These are phyloP conservation scores for Biancaea sappan DNA, from an alignment of 306 rosid species.

Conservation along the genomic window DNA sequence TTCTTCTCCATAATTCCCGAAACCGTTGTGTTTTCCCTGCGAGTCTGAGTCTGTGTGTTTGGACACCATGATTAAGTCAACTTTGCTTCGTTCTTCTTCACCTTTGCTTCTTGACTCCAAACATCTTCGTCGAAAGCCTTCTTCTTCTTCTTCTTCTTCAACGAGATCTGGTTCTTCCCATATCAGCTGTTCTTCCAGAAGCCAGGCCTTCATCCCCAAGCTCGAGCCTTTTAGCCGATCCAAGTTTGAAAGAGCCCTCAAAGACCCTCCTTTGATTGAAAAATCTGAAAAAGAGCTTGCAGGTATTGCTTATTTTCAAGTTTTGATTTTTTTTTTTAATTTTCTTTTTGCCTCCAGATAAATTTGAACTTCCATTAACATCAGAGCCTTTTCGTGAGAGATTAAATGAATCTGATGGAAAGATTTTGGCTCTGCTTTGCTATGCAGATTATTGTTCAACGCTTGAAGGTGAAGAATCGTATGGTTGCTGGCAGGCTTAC, in stretches of 20 bases:
- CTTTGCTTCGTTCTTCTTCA: constrained; percentile 50
- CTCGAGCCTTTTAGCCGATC: constrained; percentile 85
- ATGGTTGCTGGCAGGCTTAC: constrained; percentile 92
- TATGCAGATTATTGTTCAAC: constrained; percentile 75
- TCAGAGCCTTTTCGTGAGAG: neutral
- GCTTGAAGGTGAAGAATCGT: constrained; percentile 85
- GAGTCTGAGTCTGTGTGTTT: too few relatives aligned
- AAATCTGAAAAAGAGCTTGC: constrained; percentile 71
- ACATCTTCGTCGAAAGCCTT: constrained; percentile 30
- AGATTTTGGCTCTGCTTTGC: neutral
- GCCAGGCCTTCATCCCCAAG: constrained; percentile 65
- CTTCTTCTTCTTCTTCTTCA: constrained; percentile 23
- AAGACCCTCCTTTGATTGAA: constrained; percentile 74
- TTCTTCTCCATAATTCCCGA: neutral
- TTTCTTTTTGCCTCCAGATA: too few relatives aligned
- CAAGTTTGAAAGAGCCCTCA: constrained; percentile 59
- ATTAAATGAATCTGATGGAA: neutral
- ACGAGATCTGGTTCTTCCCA: constrained; percentile 31
- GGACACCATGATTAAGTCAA: constrained; percentile 44
- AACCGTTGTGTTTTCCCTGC: too few relatives aligned
- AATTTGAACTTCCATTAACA: neutral
- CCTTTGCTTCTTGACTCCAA: constrained; percentile 49
- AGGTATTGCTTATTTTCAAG: constrained; percentile 44
- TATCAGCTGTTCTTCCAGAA: constrained; percentile 59
- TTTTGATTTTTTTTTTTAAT: neutral